phyloP scores from a whole-genome alignment of 345 rosid genomes.

The Capsella bursapastoris region DNA sequence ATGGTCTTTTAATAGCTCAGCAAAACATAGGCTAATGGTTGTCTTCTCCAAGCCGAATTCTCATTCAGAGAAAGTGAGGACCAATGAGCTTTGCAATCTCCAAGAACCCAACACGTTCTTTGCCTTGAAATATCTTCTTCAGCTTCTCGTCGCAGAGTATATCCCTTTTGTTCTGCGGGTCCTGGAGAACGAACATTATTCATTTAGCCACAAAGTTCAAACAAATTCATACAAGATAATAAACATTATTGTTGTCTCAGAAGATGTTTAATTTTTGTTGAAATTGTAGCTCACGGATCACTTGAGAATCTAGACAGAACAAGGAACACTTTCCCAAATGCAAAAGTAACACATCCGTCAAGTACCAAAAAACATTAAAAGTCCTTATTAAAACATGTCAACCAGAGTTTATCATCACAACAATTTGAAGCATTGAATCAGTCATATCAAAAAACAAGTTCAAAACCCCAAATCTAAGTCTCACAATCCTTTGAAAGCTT shows the following conservation, averaged over 20 bases:
- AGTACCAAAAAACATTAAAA: neutral
- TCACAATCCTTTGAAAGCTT: neutral
- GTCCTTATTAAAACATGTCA: neutral
- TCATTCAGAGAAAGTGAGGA: constrained; percentile 76
- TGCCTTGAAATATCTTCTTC: constrained; percentile 87
- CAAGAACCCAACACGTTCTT: constrained; percentile 81
- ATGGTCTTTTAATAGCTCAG: constrained; percentile 16
- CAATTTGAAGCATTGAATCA: constrained; percentile 8
- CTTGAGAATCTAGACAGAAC: constrained; percentile 8
- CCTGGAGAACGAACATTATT: constrained; percentile 50
- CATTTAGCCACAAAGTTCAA: neutral
- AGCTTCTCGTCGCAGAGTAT: constrained; percentile 93
- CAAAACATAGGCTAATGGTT: constrained; percentile 29
- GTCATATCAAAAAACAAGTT: neutral
- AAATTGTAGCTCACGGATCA: neutral
- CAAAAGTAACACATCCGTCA: neutral
- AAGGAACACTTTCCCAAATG: neutral
- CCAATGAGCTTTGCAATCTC: constrained; percentile 88
- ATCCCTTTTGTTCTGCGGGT: constrained; percentile 80
- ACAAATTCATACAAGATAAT: constrained; percentile 4
- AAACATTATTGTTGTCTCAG: neutral
- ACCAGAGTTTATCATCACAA: constrained; percentile 2
- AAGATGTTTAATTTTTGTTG: neutral
- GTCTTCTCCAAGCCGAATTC: constrained; percentile 17
- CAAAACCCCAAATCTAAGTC: neutral